Conservation (phyloP, 371 early-diverging fungal species). For the Mortierella sp. region DNA sequence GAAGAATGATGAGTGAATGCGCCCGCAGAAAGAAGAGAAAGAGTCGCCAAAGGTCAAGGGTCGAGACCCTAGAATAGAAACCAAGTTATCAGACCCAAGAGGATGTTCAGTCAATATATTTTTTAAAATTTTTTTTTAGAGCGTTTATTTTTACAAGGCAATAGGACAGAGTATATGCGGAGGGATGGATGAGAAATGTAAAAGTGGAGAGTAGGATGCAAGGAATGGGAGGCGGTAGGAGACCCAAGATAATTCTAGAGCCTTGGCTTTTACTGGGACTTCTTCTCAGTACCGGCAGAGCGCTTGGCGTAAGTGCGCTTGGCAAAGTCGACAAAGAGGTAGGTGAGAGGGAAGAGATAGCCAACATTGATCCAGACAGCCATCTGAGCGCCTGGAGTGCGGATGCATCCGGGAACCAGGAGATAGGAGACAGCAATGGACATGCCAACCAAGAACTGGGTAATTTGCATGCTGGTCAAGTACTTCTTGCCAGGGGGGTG, state of each 20-base stretch:
- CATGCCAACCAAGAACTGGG: conserved; percentile 87
- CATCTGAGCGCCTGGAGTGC: conserved; percentile 67
- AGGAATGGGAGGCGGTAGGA: too few relatives aligned
- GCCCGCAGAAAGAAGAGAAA: too few relatives aligned
- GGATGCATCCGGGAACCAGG: conserved; percentile 74
- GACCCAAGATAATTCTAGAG: background rate
- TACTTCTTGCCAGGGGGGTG: conserved; percentile 87
- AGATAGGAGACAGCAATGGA: conserved; percentile 74
- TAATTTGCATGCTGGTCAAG: conserved; percentile 87
- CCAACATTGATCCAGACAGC: conserved; percentile 77
- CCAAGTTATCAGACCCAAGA: too few relatives aligned
- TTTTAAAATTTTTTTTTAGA: too few relatives aligned
- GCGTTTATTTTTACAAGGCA: too few relatives aligned
- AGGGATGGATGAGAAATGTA: too few relatives aligned
- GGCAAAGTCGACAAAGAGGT: conserved; percentile 83
- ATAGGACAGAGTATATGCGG: too few relatives aligned
- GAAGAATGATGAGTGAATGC: too few relatives aligned
- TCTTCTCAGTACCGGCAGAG: conserved; percentile 50
- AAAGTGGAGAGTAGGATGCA: too few relatives aligned
- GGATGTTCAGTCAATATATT: too few relatives aligned
- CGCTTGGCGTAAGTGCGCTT: conserved; percentile 69
- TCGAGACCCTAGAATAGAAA: too few relatives aligned
- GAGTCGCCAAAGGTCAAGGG: too few relatives aligned
- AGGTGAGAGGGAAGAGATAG: conserved; percentile 84
- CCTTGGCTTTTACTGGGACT: conserved; percentile 56